These are phyloP conservation scores for Pythium volutum DNA, from an alignment of 352 stramenopile species.

Conservation along the genomic window DNA sequence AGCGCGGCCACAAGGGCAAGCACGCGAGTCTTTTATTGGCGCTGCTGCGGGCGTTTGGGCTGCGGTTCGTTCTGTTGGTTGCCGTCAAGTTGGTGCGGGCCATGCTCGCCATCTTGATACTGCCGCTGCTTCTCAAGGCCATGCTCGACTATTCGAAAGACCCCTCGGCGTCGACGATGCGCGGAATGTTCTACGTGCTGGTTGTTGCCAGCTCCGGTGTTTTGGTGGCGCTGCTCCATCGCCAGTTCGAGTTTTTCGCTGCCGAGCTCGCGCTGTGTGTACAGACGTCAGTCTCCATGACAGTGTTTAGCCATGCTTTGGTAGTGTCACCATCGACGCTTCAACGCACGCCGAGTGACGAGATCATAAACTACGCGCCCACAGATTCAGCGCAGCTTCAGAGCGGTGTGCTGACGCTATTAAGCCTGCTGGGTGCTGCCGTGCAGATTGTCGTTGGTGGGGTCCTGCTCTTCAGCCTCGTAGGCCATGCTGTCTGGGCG, in stretches of 20 bases:
- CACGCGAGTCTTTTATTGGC: constrained; percentile 49
- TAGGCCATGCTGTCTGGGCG: constrained; percentile 79
- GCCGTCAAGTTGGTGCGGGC: constrained; percentile 68
- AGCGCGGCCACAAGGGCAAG: not conserved
- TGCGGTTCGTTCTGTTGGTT: constrained; percentile 43
- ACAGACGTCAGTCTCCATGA: constrained; percentile 41
- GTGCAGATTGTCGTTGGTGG: constrained; percentile 68
- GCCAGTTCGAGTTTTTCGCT: constrained; percentile 52
- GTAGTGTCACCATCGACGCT: constrained; percentile 64
- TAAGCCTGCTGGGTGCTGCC: constrained; percentile 24
- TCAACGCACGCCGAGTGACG: constrained; percentile 72
- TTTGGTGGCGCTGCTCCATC: constrained; percentile 56
- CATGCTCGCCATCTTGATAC: constrained; percentile 55
- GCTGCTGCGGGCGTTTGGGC: constrained; percentile 47
- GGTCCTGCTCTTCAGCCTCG: constrained; percentile 51
- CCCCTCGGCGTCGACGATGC: constrained; percentile 35
- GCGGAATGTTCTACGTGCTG: constrained; percentile 50
- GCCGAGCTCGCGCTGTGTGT: constrained; percentile 13
- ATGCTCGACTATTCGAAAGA: constrained; percentile 70
- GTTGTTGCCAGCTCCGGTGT: constrained; percentile 65
- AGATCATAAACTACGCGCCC: constrained; percentile 96
- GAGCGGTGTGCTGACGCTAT: constrained; percentile 33
- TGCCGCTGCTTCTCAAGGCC: constrained; percentile 65
- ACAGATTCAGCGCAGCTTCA: constrained; percentile 94
- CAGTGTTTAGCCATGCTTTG: constrained; percentile 77